Conservation (phyloP, 2,329 filamentous ascomycete species). For the Fusarium sp. region DNA sequence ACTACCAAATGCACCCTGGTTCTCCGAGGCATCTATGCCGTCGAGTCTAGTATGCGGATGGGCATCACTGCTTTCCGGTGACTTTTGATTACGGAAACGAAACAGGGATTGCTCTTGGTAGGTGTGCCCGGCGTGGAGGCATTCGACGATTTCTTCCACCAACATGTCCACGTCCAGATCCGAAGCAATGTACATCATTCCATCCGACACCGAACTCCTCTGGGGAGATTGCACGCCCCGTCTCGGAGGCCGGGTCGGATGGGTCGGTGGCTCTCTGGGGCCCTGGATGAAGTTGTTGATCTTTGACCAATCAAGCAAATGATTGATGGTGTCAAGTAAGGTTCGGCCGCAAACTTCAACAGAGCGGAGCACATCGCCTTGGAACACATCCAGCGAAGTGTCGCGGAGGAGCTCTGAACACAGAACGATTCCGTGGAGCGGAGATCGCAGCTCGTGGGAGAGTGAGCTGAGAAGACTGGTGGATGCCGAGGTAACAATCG, state of each 20-base stretch:
- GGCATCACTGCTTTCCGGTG: not conserved
- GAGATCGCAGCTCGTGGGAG: slow-evolving; percentile 71
- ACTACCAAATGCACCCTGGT: not conserved
- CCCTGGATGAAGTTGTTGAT: slow-evolving; percentile 57
- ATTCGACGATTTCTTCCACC: slow-evolving; percentile 61
- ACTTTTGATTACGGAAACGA: not conserved
- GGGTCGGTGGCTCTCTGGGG: not conserved
- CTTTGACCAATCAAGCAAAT: slow-evolving; percentile 65
- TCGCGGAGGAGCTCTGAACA: slow-evolving; percentile 65
- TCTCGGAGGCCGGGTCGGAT: not conserved
- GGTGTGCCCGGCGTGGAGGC: slow-evolving; percentile 55
- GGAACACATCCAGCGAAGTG: slow-evolving; percentile 59
- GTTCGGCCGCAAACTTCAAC: slow-evolving; percentile 64
- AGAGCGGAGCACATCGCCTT: slow-evolving; percentile 59
- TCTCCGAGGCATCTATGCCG: slow-evolving; percentile 25
- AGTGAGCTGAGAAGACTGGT: slow-evolving; percentile 70
- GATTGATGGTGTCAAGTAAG: slow-evolving; percentile 65
- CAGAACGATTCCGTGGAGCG: slow-evolving; percentile 70
- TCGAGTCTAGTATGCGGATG: slow-evolving; percentile 22
- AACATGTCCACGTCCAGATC: slow-evolving; percentile 50
- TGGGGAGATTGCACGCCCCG: not conserved
- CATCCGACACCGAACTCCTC: slow-evolving; percentile 11
- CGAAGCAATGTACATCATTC: slow-evolving; percentile 31
- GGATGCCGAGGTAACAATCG: slow-evolving; percentile 57
- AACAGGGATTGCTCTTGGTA: slow-evolving; percentile 35